Base-by-base conservation (phyloP, 2,329 filamentous ascomycete genomes). In the Trichoderma koningii region DNA sequence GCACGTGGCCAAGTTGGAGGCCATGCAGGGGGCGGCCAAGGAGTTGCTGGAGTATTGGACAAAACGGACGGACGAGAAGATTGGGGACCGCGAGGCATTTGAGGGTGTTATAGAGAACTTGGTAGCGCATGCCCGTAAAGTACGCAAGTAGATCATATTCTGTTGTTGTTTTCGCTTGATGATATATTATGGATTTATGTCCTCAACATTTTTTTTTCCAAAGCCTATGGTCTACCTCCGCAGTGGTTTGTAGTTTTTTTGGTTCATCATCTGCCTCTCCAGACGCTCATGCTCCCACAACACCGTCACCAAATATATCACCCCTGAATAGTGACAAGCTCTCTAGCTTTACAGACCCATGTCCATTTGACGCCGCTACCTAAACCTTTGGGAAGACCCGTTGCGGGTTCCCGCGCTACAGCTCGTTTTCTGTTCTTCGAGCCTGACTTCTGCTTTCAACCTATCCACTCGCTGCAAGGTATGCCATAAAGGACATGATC, bases 31-130 rank as follows among this genome's bases (percentile, higher is more conserved):
- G n/a, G 82, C 85, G 23, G 92, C 92, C 3, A 90, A 89, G 63
- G 86, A 91, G 66, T 87, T 93, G 45, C 80, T 97, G 60, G 90
- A 92, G 69, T 96, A 94, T 75, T 98, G 94, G 94, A 85, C 91
- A 70, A 91, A 91, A 80, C 82, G 88, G 71, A 89, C 90, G 61
- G 93, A 97, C 74, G 92, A 93, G 70, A 92, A 94, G 71, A 80
- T 96, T 69, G 91, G 91, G 47, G 94, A 98, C 74, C 89, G 95
- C 70, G 94, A 97, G 75, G 92, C 93, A 3, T 95, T 97, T 75
- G 94, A 98, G 75, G 93, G 92, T 0, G 94, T 98, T 17, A 97
- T 98, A 83, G 94, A 97, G 79, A 97, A 97, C 76, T 77, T 98
- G 69, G 94, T 97, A 50, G 95, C 93, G 76, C 92, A 96, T 79